Percentiles rank a stretch among this genome's conserved stretches.
phyloP scores from a whole-genome alignment of 139 green algal species.

The Tetradesmus lagerheimii region DNA sequence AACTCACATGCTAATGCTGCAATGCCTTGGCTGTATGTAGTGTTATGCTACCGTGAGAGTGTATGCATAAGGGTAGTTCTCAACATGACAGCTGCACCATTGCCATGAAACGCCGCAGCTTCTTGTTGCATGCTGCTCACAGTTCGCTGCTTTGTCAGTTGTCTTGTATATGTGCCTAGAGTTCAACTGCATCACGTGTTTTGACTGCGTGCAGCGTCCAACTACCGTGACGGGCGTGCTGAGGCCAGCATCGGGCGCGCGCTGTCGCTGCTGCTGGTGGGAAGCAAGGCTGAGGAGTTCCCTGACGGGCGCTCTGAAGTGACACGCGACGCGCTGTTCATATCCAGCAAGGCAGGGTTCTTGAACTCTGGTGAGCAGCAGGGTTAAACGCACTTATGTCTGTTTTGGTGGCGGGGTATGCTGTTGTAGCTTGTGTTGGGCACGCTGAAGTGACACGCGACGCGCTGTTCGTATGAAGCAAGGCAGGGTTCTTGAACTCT shows the following conservation, averaged over 20 bases:
- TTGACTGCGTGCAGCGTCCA: conserved; percentile 58
- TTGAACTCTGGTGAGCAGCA: conserved; percentile 38
- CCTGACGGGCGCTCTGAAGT: conserved; percentile 33
- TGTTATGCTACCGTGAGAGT: too few species aligned
- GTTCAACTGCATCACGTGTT: neutral
- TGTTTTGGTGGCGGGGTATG: too few species aligned
- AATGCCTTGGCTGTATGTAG: too few species aligned
- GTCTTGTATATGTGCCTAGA: too few species aligned
- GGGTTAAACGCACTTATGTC: too few species aligned
- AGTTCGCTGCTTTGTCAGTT: too few species aligned
- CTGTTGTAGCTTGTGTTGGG: neutral
- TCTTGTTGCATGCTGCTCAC: too few species aligned
- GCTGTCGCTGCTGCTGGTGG: conserved; percentile 59
- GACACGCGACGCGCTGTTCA: conserved; percentile 72
- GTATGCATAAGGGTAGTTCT: too few species aligned
- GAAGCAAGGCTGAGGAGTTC: neutral
- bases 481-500: conserved; percentile 71
- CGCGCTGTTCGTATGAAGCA: conserved; percentile 82
- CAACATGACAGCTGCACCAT: too few species aligned
- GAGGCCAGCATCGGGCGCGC: conserved; percentile 68
- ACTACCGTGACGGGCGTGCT: conserved; percentile 70
- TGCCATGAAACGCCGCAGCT: too few species aligned
- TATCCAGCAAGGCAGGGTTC: conserved; percentile 82
- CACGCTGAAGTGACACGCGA: conserved; percentile 57
- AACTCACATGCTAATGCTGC: too few species aligned